phyloP scores from a whole-genome alignment of 192 early-diverging fungal genomes.

The Coemansia sp. region DNA sequence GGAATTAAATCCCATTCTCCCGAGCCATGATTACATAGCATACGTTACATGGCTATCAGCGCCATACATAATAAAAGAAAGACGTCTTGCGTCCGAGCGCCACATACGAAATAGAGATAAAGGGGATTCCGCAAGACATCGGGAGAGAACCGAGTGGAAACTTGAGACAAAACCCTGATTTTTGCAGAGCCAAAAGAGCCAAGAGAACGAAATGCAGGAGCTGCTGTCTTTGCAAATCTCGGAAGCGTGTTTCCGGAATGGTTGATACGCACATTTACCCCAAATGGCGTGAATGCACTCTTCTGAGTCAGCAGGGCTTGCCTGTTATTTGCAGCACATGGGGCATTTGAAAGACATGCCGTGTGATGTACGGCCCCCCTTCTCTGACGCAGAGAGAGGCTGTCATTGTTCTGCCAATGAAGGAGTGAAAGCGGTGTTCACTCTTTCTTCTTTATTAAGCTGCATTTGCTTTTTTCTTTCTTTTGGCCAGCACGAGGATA shows the following conservation, averaged over 20 bases:
- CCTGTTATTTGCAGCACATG: background rate
- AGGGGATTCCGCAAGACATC: background rate
- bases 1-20: no score
- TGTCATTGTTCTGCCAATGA: background rate
- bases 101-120: no score
- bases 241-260: background rate
- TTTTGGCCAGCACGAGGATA: background rate
- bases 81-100: no score
- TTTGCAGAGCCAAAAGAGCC: no score
- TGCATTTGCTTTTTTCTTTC: background rate
- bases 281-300: background rate
- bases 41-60: no score
- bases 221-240: background rate
- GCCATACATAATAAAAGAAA: no score
- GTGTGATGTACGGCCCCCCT: constrained; percentile 1
- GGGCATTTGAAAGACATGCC: background rate
- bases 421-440: background rate
- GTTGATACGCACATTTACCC: background rate
- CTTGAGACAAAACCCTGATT: no score
- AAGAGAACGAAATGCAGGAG: no score
- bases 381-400: background rate
- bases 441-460: constrained; percentile 1
- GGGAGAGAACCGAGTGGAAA: background rate
- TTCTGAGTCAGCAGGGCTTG: background rate
- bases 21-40: no score